A percentile compares a stretch with the other conserved stretches of the same genome.
phyloP scores from a whole-genome alignment of 805 yeast genomes.

The Metschnikowia arizonensis region DNA sequence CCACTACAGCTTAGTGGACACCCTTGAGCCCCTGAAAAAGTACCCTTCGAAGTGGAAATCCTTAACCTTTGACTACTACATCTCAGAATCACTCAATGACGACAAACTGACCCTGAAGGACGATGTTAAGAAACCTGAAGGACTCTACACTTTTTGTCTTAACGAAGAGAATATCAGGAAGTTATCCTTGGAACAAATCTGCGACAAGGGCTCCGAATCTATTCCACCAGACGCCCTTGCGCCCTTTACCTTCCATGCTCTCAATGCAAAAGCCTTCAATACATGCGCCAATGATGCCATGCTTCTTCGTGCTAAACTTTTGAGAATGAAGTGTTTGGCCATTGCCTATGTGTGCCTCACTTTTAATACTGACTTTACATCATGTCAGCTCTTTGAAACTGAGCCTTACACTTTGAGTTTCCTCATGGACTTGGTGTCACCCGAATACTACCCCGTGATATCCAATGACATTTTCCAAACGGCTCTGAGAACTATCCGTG shows the following conservation, averaged over 20 bases:
- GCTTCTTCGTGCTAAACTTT: conserved; percentile 52
- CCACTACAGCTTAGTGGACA: conserved; percentile 46
- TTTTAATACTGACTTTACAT: conserved; percentile 53
- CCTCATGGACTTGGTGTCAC: conserved; percentile 67
- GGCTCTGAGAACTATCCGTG: conserved; percentile 64
- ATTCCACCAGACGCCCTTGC: conserved; percentile 64
- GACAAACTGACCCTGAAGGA: conserved; percentile 7
- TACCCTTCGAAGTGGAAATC: conserved; percentile 56
- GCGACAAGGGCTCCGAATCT: conserved; percentile 51
- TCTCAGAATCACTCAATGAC: neutral
- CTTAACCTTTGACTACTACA: conserved; percentile 50
- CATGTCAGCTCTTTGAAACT: conserved; percentile 62
- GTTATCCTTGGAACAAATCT: conserved; percentile 55
- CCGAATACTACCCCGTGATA: conserved; percentile 48
- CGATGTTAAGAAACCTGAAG: conserved; percentile 30
- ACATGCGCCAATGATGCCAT: conserved; percentile 50
- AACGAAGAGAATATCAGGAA: conserved; percentile 55
- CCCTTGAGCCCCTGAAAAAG: conserved; percentile 37
- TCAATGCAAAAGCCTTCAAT: conserved; percentile 70
- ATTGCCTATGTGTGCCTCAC: conserved; percentile 60
- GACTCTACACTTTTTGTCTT: conserved; percentile 48
- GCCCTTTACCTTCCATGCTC: conserved; percentile 57
- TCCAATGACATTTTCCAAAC: conserved; percentile 52
- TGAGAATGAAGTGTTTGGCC: conserved; percentile 62
- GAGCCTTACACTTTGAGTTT: conserved; percentile 67